Base-by-base conservation (phyloP, 163 green algal species). In the Prototheca cutis region DNA sequence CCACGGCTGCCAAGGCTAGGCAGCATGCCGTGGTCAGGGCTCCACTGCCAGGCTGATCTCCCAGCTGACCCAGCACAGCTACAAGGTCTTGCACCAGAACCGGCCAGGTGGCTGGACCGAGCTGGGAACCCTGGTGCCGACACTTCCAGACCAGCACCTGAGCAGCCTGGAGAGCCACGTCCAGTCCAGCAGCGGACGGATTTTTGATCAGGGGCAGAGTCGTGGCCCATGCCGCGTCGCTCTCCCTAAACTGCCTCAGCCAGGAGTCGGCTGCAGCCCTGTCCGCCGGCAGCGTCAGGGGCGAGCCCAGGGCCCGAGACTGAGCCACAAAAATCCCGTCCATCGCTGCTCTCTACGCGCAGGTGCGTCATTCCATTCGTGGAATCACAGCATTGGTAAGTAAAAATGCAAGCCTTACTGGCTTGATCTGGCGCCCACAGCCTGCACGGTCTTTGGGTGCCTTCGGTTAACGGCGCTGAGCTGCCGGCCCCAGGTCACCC, bases 101-200 rank as follows among this genome's bases (percentile, higher is more conserved):
- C n/a, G 13, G 18, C 21, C 53, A 29, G 13, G n/a, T n/a, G n/a
- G n/a, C 47, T 63, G 33, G 28, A 55, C 24, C 4, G 39, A 72
- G 59, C 54, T 72, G 58, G 3, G 3, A 24, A 42, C 62, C 58
- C 48, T 72, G 65, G n/a, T 23, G 39, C 54, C 61, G 66, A 21
- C 7, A 31, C 54, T 72, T 72, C 54, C 54, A 72, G 13, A 51
- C 51, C 45, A 72, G 54, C 28, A 66, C 39, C 13, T 59, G 33
- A 8, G 49, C 49, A 6, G 56, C 65, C 28, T 66, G 65, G 28
- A 69, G 51, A 6, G 29, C 13, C 40, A 18, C 48, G 48, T 47
- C 53, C 55, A 23, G 58, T 49, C 17, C 58, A 36, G 21, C 40
- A 33, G 23, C 23, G 27, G 57, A 6, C 10, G 24, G 23, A 24